These are phyloP conservation scores for Auriscalpium vulgare DNA, from an alignment of 768 basidiomycete species.

Conservation along the genomic window DNA sequence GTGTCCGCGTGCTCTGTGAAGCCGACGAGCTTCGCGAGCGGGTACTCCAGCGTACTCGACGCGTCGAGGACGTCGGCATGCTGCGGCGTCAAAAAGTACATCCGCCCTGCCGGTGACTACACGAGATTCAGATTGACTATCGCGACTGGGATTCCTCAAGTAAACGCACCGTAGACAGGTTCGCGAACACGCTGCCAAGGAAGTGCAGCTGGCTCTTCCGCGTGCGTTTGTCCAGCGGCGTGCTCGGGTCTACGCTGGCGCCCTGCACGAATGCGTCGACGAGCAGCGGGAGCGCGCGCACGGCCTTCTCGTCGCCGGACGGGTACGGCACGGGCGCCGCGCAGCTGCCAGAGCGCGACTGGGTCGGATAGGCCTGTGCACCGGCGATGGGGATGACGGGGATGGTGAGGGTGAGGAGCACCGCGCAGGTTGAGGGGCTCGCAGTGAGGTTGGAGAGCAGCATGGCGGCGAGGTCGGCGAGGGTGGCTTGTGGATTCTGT, in stretches of 20 bases:
- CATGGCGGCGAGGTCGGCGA: slow-evolving; percentile 96
- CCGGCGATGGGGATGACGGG: slow-evolving; percentile 45
- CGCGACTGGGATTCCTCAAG: too few relatives aligned
- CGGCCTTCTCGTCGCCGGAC: slow-evolving; percentile 38
- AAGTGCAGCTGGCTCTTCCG: slow-evolving; percentile 85
- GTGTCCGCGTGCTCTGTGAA: slow-evolving; percentile 88
- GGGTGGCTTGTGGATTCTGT: slow-evolving; percentile 83
- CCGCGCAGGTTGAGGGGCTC: slow-evolving; percentile 56
- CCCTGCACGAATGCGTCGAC: slow-evolving; percentile 84
- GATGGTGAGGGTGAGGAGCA: slow-evolving; percentile 59
- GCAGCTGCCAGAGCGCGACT: slow-evolving; percentile 77
- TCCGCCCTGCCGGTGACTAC: slow-evolving; percentile 70
- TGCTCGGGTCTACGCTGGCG: slow-evolving; percentile 43
- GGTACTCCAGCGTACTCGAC: slow-evolving; percentile 55
- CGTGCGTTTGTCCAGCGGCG: slow-evolving; percentile 38
- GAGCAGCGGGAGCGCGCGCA: slow-evolving; percentile 71
- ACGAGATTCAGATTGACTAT: background rate
- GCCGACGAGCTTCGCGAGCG: slow-evolving; percentile 69
- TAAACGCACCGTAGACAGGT: slow-evolving; percentile 65
- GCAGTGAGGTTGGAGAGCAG: slow-evolving; percentile 89
- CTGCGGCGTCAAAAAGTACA: slow-evolving; percentile 69
- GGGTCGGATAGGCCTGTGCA: slow-evolving; percentile 58
- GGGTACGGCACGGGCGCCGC: slow-evolving; percentile 69
- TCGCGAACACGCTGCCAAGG: slow-evolving; percentile 90
- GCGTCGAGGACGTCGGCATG: slow-evolving; percentile 39